Evolutionary conservation across 176 grass and related monocot species (phyloP).

Genomic region (Alopecurus myosuroides): DNA sequence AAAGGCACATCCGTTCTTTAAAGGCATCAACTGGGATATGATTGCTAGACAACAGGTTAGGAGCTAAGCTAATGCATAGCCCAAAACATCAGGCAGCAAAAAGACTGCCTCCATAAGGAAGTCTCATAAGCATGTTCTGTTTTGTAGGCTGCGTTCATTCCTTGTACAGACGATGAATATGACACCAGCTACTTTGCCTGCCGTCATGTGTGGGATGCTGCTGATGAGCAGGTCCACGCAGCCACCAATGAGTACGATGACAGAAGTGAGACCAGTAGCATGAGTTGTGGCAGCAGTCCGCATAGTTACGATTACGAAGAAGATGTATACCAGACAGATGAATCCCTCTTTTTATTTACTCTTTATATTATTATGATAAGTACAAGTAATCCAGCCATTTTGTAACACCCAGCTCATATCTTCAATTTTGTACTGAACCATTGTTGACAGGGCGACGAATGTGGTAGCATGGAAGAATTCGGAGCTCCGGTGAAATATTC

Average conservation of each 20-base stretch:
- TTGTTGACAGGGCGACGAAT: slow-evolving; percentile 72
- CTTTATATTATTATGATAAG: background rate
- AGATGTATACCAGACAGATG: slow-evolving; percentile 58
- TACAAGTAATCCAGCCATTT: background rate
- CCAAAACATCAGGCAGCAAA: background rate
- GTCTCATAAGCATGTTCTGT: background rate
- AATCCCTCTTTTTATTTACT: background rate
- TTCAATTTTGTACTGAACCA: background rate
- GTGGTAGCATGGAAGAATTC: slow-evolving; percentile 92
- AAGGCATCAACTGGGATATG: slow-evolving; percentile 91
- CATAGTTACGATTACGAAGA: slow-evolving; percentile 67
- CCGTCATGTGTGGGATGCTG: slow-evolving; percentile 65
- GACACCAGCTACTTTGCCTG: slow-evolving; percentile 93
- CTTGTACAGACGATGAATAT: slow-evolving; percentile 79
- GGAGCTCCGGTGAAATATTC: slow-evolving; percentile 77
- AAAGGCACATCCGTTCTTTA: slow-evolving; percentile 94
- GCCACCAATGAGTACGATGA: slow-evolving; percentile 57
- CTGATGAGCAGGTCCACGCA: slow-evolving; percentile 35
- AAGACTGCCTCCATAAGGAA: background rate
- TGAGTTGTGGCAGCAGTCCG: slow-evolving; percentile 80
- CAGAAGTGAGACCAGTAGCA: slow-evolving; percentile 60
- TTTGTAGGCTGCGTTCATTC: slow-evolving; percentile 73
- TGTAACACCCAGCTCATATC: background rate
- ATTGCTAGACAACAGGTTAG: slow-evolving; percentile 78
- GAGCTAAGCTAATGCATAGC: background rate